Base-by-base conservation (phyloP, 2,329 filamentous ascomycete species). In the Chrysoporthe puriensis region DNA sequence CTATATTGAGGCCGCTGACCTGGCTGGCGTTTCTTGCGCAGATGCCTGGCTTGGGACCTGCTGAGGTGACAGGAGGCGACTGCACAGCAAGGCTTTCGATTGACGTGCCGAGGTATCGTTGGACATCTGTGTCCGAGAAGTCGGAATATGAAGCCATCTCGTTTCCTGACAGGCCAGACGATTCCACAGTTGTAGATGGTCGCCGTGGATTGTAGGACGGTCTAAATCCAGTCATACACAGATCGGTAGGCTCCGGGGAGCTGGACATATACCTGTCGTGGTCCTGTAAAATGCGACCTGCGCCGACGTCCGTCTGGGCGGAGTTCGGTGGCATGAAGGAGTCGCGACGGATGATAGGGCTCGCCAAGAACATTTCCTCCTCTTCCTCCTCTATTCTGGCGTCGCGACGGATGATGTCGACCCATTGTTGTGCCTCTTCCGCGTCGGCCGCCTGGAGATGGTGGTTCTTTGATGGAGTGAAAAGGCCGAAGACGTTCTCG, bases 381-480 rank as follows among this genome's bases (percentile, higher is more conserved):
- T 97, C 94, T 62, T 96, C 92, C 75, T 96, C 91, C 71, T 97
- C 93, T 69, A 96, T 92, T 66, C 92, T 88, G 21, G 94, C 92
- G 73, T 96, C 90, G 66, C 83, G 83, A 60, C 94, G 87, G 74
- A 98, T 94, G 63, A 91, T 80, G 36, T 92, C 85, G 21, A 97
- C 92, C 96, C 96, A 99, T 75, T 92, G 89, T 70, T 92, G 87
- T 6, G 93, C 92, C 70, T 97, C 94, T 68, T 88, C 83, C 62
- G 89, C 86, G 4, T 86, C 90, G 43, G 84, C 77, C 0, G 93
- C 94, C 78, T 97, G 91, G 69, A 99, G 89, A 75, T 97, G 94
- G 79, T 91, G 97, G 80, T 97, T 98, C 72, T 91, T 90, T 18
- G 94, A 91, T 0, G 94, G 92, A 0, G 94, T 95, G 79, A 97